Percentiles rank a stretch among this genome's conserved stretches.
Evolutionary conservation across 805 yeast species (phyloP).

Genomic region (Wickerhamomyces canadensis): DNA sequence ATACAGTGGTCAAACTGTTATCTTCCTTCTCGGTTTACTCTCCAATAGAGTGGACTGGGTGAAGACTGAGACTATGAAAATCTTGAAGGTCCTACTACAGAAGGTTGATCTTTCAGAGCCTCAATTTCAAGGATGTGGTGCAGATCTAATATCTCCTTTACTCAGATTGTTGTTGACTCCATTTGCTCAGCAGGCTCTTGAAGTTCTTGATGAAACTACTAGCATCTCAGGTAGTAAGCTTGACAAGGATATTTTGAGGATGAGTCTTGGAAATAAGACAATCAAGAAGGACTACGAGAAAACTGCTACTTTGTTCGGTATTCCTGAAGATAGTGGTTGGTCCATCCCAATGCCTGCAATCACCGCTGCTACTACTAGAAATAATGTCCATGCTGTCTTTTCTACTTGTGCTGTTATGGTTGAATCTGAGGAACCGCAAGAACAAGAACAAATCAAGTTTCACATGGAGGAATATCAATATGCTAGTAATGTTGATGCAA

Average conservation of each 20-base stretch:
- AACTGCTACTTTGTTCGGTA: conserved; percentile 87
- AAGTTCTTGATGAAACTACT: conserved; percentile 81
- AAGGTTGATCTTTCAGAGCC: conserved; percentile 69
- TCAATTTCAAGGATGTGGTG: conserved; percentile 86
- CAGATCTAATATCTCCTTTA: conserved; percentile 89
- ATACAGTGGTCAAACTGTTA: conserved; percentile 67
- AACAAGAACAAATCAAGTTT: conserved; percentile 37
- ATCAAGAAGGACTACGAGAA: conserved; percentile 76
- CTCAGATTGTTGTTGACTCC: conserved; percentile 76
- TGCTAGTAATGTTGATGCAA: conserved; percentile 34
- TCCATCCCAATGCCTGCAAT: conserved; percentile 93
- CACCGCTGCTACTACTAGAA: conserved; percentile 81
- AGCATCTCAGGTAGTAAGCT: conserved; percentile 84
- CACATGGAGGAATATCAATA: conserved; percentile 56
- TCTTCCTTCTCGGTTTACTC: conserved; percentile 71
- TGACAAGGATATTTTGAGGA: conserved; percentile 87
- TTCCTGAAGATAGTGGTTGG: conserved; percentile 97
- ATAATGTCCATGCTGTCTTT: conserved; percentile 93
- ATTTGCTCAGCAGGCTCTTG: conserved; percentile 82
- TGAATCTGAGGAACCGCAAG: conserved; percentile 26
- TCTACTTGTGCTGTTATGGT: conserved; percentile 59
- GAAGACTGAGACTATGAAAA: conserved; percentile 69
- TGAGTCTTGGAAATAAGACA: conserved; percentile 81
- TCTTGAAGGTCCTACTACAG: conserved; percentile 71
- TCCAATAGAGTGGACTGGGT: conserved; percentile 78